Percentiles rank a stretch among this genome's conserved stretches.
Evolutionary conservation across 106 monocot species (phyloP).

Genomic region (Xerophyta viscosa): DNA sequence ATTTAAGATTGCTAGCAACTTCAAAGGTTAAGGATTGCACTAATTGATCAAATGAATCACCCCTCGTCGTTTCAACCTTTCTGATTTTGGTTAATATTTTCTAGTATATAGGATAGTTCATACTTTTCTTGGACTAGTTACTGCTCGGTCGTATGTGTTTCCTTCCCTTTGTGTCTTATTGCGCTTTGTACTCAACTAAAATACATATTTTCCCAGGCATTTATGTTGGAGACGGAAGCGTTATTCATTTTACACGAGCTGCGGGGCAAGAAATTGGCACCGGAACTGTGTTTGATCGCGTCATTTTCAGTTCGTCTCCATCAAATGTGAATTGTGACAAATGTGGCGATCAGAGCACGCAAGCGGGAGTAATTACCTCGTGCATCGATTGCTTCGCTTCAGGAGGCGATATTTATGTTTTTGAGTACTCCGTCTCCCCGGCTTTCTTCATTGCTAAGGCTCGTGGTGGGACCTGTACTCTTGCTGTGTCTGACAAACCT

Average conservation of each 20-base stretch:
- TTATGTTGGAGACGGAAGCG: slow-evolving; percentile 58
- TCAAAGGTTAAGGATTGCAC: no score
- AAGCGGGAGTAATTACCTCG: slow-evolving; percentile 62
- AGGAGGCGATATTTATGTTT: slow-evolving; percentile 49
- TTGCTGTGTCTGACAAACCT: slow-evolving; percentile 49
- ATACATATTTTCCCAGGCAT: no score
- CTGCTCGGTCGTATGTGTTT: no score
- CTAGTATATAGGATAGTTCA: no score
- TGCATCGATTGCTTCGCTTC: slow-evolving; percentile 77
- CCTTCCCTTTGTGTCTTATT: no score
- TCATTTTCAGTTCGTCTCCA: slow-evolving; percentile 55
- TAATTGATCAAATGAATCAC: no score
- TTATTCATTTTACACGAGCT: slow-evolving; percentile 81
- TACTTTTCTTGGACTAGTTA: no score
- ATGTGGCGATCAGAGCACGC: slow-evolving; percentile 56
- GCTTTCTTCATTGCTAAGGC: slow-evolving; percentile 72
- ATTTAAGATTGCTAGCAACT: no score
- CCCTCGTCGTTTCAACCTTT: no score
- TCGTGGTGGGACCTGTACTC: slow-evolving; percentile 81
- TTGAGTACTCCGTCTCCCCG: slow-evolving; percentile 53
- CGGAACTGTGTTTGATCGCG: slow-evolving; percentile 54
- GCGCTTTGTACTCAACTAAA: no score
- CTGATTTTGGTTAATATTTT: no score
- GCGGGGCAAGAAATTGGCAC: slow-evolving; percentile 79
- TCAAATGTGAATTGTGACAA: slow-evolving; percentile 32